A percentile compares a stretch with the other conserved stretches of the same genome.
Conservation (phyloP, 2,329 filamentous ascomycete species). For the Xylaria sp. region DNA sequence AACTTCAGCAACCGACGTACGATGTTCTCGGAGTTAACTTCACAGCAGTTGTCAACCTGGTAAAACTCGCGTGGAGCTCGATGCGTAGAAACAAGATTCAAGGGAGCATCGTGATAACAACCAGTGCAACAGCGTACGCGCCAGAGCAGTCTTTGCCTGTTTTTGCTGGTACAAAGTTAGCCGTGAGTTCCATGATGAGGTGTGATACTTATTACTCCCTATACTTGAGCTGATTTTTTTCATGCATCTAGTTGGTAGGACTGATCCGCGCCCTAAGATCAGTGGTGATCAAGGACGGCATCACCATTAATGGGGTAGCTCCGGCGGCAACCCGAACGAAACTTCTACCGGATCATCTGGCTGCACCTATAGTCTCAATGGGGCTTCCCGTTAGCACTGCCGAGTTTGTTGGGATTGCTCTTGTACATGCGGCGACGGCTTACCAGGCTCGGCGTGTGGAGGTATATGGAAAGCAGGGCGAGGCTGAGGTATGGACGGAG, state of each 20-base stretch:
- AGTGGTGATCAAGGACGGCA: too few relatives aligned
- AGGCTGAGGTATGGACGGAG: constrained; percentile 2
- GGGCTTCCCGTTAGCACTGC: constrained; percentile 40
- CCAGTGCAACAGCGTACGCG: constrained; percentile 44
- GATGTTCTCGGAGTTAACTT: too few relatives aligned
- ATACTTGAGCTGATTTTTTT: constrained; percentile 33
- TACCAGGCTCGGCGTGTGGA: constrained; percentile 41
- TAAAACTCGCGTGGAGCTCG: constrained; percentile 40
- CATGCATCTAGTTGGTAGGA: too few relatives aligned
- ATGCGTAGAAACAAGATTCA: constrained; percentile 32
- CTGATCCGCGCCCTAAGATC: too few relatives aligned
- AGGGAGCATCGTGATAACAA: constrained; percentile 47
- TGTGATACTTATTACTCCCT: too few relatives aligned
- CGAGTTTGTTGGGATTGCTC: constrained; percentile 41
- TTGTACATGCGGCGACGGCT: constrained; percentile 46
- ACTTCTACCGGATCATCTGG: constrained; percentile 40
- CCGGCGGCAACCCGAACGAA: constrained; percentile 43
- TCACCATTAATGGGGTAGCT: constrained; percentile 47
- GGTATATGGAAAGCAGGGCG: constrained; percentile 43
- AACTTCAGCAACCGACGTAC: too few relatives aligned
- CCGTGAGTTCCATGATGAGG: too few relatives aligned
- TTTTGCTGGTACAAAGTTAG: too few relatives aligned
- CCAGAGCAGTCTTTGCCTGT: constrained; percentile 46
- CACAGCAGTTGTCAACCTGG: constrained; percentile 41
- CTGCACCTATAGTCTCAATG: constrained; percentile 13